A percentile compares a stretch with the other conserved stretches of the same genome.
phyloP scores from a whole-genome alignment of 495 filamentous ascomycete genomes.

The Poronia punctata region DNA sequence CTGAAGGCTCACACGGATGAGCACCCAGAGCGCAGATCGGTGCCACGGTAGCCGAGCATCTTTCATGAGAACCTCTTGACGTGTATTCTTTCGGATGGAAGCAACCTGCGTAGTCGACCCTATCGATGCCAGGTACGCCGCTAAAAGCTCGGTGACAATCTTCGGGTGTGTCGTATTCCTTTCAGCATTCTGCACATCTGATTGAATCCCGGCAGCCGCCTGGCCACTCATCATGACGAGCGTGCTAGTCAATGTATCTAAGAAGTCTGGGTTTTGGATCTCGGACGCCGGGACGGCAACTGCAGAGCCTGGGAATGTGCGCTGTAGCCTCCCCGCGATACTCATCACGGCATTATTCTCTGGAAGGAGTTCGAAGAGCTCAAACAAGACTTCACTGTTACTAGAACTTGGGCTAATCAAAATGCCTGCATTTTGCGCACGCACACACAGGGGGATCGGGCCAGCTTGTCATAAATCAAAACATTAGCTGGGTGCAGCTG shows the following conservation, averaged over 20 bases:
- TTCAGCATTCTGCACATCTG: constrained; percentile 38
- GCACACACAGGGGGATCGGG: constrained; percentile 37
- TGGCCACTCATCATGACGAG: constrained; percentile 40
- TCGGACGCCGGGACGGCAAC: constrained; percentile 27
- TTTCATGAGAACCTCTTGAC: constrained; percentile 53
- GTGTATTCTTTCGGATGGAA: constrained; percentile 49
- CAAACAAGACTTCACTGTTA: constrained; percentile 32
- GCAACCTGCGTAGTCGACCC: constrained; percentile 24
- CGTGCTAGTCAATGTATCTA: constrained; percentile 30
- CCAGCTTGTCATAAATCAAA: constrained; percentile 8
- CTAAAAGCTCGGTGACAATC: constrained; percentile 51
- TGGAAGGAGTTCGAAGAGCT: constrained; percentile 53
- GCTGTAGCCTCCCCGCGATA: constrained; percentile 42
- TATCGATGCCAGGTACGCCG: constrained; percentile 37
- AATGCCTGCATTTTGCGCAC: constrained; percentile 55
- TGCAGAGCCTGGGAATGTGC: constrained; percentile 49
- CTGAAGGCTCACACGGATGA: constrained; percentile 52
- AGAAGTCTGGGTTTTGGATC: constrained; percentile 33
- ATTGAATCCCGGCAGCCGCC: constrained; percentile 25
- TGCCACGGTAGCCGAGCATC: constrained; percentile 42
- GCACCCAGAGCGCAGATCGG: constrained; percentile 52
- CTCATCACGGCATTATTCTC: constrained; percentile 38
- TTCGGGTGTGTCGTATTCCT: constrained; percentile 48
- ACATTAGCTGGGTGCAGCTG: background rate
- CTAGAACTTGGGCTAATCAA: constrained; percentile 31